phyloP scores from a whole-genome alignment of 2,329 filamentous ascomycete species.

The Sporothrix mexicana region DNA sequence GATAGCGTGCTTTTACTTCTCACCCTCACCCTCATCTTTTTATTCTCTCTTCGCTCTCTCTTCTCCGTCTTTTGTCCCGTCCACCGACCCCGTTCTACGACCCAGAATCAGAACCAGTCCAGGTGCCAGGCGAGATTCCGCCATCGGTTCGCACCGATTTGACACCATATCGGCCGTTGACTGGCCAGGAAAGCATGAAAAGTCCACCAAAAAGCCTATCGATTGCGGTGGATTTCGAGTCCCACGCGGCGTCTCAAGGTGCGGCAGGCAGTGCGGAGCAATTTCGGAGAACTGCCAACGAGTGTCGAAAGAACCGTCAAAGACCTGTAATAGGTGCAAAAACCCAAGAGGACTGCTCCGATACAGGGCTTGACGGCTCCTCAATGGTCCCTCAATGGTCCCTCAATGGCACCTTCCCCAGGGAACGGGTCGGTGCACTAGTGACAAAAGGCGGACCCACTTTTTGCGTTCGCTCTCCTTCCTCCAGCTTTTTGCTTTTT shows the following conservation, averaged over 20 bases:
- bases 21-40: not conserved
- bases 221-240: not conserved
- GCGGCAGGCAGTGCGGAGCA: slow-evolving; percentile 13
- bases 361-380: not conserved
- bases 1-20: not conserved
- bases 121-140: slow-evolving; percentile 4
- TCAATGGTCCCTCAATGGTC: no score
- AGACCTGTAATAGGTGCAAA: not conserved
- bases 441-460: slow-evolving; percentile 5
- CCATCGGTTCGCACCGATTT: slow-evolving; percentile 5
- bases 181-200: not conserved
- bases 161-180: not conserved
- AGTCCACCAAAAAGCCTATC: slow-evolving; percentile 12
- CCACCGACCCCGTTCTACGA: not conserved
- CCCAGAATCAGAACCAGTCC: no score
- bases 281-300: slow-evolving; percentile 22
- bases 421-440: not conserved
- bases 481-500: no score
- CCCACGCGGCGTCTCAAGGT: no score
- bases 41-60: not conserved
- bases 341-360: not conserved
- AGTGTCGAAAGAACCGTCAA: no score
- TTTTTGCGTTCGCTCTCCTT: not conserved
- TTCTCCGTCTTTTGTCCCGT: not conserved
- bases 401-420: not conserved